These are phyloP conservation scores for Aspergillus sp. DNA, from an alignment of 2,329 filamentous ascomycete species.

Conservation along the genomic window DNA sequence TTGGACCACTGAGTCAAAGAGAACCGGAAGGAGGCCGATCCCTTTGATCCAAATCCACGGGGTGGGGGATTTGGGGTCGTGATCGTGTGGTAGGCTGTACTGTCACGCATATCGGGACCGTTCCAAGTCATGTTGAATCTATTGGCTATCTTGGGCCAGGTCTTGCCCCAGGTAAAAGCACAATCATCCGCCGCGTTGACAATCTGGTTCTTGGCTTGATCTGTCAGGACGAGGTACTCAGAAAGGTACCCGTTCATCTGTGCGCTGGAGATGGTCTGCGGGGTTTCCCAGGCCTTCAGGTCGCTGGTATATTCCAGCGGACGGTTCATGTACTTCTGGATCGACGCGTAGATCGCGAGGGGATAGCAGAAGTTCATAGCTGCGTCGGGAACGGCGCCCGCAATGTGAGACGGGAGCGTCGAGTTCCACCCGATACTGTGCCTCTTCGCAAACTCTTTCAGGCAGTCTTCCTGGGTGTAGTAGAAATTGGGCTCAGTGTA, in stretches of 20 bases:
- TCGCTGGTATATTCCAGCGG: constrained; percentile 39
- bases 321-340: constrained; percentile 35
- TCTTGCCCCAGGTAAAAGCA: constrained; percentile 39
- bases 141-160: constrained; percentile 39
- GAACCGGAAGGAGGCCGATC: constrained; percentile 31
- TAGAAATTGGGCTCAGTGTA: constrained; percentile 45
- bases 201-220: constrained; percentile 33
- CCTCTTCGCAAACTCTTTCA: constrained; percentile 35
- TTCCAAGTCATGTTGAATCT: constrained; percentile 37
- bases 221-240: constrained; percentile 42
- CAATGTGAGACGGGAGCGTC: constrained; percentile 40
- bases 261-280: constrained; percentile 36
- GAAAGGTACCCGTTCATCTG: constrained; percentile 41
- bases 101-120: constrained; percentile 16
- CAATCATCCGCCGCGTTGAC: constrained; percentile 43
- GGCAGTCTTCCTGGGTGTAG: constrained; percentile 45
- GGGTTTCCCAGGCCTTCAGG: constrained; percentile 35
- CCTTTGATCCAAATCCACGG: constrained; percentile 37
- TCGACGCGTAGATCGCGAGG: constrained; percentile 42
- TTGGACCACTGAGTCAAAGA: constrained; percentile 40
- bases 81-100: constrained; percentile 10
- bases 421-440: constrained; percentile 38
- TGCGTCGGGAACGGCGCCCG: constrained; percentile 41
- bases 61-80: constrained; percentile 18
- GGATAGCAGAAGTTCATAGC: constrained; percentile 43